Evolutionary conservation across 1,139 yeast species (phyloP), one percentile per base, ranked within the genome.

Genomic region (Pneumocystis canis): DNA sequence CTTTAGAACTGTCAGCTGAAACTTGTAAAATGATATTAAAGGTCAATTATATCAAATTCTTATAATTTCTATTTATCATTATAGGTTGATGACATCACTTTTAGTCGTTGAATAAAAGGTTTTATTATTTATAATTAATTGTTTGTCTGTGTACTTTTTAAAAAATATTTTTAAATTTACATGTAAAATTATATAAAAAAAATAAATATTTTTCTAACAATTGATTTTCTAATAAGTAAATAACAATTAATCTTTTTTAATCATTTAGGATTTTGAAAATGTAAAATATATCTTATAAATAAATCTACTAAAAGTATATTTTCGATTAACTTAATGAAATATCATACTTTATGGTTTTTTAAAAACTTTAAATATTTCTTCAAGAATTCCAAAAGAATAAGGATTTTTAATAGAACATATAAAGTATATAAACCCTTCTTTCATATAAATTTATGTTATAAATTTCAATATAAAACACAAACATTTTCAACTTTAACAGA

Each of bases 21-120:
- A 87, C 96, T 71, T 97, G 92, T 66, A 94, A 94, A 77, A 86
- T 95, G 60, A 89, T 92, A 68, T 80, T 92, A 73, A 86, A 98
- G 76, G 92, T 94, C 71, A 98, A 92, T 74, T 98, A 92, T 92
- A 25, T 47, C 2, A n/a, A 11, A 25, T 14, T 25, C 14, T 25
- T 25, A 25, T 47, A 84, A 90, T 69, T 78, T 63, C 60, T 33
- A 64, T 59, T 25, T n/a, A 40, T 25, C 4, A 4, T 47, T 47
- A 14, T 25, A 47, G 54, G 54, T 47, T 47, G 54, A 47, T 25
- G 54, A 47, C 11, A 11, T 47, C 7, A 20, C 54, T 25, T 47
- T 47, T 47, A 47, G 54, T 25, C 54, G 54, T 47, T 47, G 25
- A 37, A 37, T 37, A 16, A 33, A 33, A n/a, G 30, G 2, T 9